Base-by-base conservation (phyloP, 2,329 filamentous ascomycete genomes). In the Ilyonectria mors-panacis region DNA sequence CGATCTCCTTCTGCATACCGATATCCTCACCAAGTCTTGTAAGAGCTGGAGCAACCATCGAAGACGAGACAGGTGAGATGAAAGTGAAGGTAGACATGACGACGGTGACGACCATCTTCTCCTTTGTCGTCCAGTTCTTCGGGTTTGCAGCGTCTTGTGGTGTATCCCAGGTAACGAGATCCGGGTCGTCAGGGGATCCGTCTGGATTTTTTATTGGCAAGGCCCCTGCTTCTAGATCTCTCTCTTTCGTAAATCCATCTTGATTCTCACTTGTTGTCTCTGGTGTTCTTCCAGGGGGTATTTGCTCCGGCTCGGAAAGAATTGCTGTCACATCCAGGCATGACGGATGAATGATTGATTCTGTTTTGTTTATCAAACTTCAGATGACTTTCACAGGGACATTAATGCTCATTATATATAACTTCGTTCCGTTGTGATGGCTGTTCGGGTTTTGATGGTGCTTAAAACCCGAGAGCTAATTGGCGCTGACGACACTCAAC, bases 101-200 rank as follows among this genome's bases (percentile, higher is more conserved):
- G 6, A 59, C 17, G 4, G 64, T 66, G 21, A 48, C 23, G 1
- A 30, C 78, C 89, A 89, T 91, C 77, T 90, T 91, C 75, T 83
- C 86, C 35, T 77, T 79, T 33, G 78, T 79, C 0, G 82, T 66
- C 89, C 89, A 92, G 77, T 90, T 89, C 76, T 83, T 83, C 9
- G 85, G 85, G 70, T 87, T 86, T 42, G 80, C 77, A 1, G 80
- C 80, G 71, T 87, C 85, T 58, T 89, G 81, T 4, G 87, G 85
- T 0, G 86, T 87, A 39, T 85, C 80, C 88, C 89, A 86, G 3
- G 75, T 75, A 21, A 86, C 82, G 13, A 85, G 75, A 55, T 85
- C 80, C 4, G 81, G 81, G 56, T 85, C 71, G 8, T 33, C n/a
- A 7, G n/a, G 28, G 9, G 8, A 3, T 3, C 6, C 12, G 5